Base-by-base conservation (phyloP, 192 early-diverging fungal species). In the Entomortierella chlamydospora region DNA sequence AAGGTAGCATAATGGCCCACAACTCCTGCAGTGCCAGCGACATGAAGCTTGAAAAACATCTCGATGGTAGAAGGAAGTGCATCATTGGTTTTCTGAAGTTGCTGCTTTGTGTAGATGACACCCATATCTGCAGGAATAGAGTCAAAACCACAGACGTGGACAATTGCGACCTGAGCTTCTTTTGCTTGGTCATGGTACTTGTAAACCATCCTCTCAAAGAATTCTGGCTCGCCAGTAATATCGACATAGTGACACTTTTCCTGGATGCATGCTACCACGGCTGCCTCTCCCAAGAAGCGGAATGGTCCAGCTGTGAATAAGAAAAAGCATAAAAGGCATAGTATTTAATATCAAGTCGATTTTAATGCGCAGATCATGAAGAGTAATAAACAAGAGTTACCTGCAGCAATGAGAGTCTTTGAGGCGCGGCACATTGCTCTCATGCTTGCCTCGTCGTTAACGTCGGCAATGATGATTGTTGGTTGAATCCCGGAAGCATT, bases 51-150 rank as follows among this genome's bases (percentile, higher is more conserved):
- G 39, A 90, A 84, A 73, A 86, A 90, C 83, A 91, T 88, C 63
- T 93, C 92, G 28, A 89, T 86, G 33, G 70, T 68, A 26, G 88
- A 76, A 1, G 87, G 86, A 6, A 84, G 65, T 34, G 78, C 80
- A 13, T 60, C 29, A 23, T 83, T 68, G 8, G 51, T 13, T 12
- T 64, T 68, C 28, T 76, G 43, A 43, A 90, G 83, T 37, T 86
- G 71, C 9, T 81, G 66, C 61, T 93, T 93, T 13, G 80, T 83
- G 62, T 76, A 89, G 17, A 92, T 61, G 15, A 87, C 83, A 23
- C 91, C 92, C 56, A 92, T 63, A 71, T 93, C 92, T 2, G 86
- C 83, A 39, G 92, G 92, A n/a, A 93, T 81, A 57, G 84, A 82
- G 37, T 67, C 66, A 54, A 78, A 72, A 41, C 57, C 55, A 66